Evolutionary conservation across 2,329 filamentous ascomycete genomes (phyloP), one percentile per base, ranked within the genome.

Genomic region (Xylaria sp.): DNA sequence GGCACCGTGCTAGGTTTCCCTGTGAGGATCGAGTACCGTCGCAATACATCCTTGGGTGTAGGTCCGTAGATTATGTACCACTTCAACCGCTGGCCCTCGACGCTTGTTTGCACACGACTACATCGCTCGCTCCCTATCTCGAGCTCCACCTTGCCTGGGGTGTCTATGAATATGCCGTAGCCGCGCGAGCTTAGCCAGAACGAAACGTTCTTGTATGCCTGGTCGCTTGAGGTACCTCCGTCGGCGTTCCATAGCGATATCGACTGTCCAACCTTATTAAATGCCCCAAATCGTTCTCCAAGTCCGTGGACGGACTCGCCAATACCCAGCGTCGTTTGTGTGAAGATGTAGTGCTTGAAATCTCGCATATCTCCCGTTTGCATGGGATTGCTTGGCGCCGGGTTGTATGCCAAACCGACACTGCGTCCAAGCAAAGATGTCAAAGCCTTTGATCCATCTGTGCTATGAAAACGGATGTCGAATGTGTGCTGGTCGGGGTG

Each of bases 141-240:
- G 10, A 93, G 82, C 65, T 92, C 91, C 6, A 93, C 88, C 54
- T 85, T 86, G 26, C 90, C 90, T 0, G 90, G 85, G 6, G 88
- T 88, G 76, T 93, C 91, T 67, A 94, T 87, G 76, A 94, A 93
- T 38, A 94, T 83, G 23, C 92, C 92, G 76, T 94, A 94, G 0
- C 92, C 92, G n/a, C 86, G 84, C 13, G 88, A 92, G 75, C 87
- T 91, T 72, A 92, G 81, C 85, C 88, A 92, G 78, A 92, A 91
- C 0, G 88, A 87, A 2, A 92, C 80, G 75, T 92, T 92, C 81
- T 92, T 92, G 80, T 92, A 92, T 0, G 89, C 89, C 76, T 92
- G 90, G 64, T 92, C 89, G 71, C 87, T 89, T 0, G 87, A 89
- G 0, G 90, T 92, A 10, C 90, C 90, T 6, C 87, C 87, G 72